Base-by-base conservation (phyloP, 2,329 filamentous ascomycete genomes). In the Paecilomyces formosus region DNA sequence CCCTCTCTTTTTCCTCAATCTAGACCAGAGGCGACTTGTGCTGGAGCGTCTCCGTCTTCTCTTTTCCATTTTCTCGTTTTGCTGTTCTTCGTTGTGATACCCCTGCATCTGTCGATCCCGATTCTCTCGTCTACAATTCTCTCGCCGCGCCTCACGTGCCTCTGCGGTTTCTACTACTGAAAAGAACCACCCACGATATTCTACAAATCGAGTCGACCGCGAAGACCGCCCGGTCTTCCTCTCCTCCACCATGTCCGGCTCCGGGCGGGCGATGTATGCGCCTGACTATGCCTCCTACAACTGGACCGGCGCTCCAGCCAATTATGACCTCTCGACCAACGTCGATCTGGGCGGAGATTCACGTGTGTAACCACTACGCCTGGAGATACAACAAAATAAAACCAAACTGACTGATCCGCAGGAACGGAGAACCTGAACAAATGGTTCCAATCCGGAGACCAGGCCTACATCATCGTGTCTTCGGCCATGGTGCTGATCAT, bases 401-500 rank as follows among this genome's bases (percentile, higher is more conserved):
- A 26, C 55, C 24, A 28, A 22, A 49, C 15, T 55, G 15, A 59
- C 63, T 67, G 50, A 64, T 50, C 28, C 5, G 2, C 72, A 96
- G 92, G 82, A 67, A 84, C 80, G 72, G 87, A 90, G 70, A 97
- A 97, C 78, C 77, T 97, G 72, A 97, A 97, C 82, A 91, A 95
- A 85, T 96, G 92, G 90, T 97, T 88, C 78, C 83, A 90, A 66
- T 81, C 91, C 5, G 94, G 94, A 70, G 94, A 99, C 76, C 88
- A 92, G 78, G 90, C 92, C 72, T 97, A 90, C 80, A 97, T 97
- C 76, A 82, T 97, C 74, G 76, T 97, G 68, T 83, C 89, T 61
- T 85, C 92, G 61, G 92, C 90, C 73, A 96, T 97, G 88, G 93
- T 97, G 64, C 78, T 97, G 79, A 79, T 97, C 77, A 99, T 97